Evolutionary conservation across 2,329 filamentous ascomycete species (phyloP), one percentile per base, ranked within the genome.

Genomic region (Cladophialophora carrionii): DNA sequence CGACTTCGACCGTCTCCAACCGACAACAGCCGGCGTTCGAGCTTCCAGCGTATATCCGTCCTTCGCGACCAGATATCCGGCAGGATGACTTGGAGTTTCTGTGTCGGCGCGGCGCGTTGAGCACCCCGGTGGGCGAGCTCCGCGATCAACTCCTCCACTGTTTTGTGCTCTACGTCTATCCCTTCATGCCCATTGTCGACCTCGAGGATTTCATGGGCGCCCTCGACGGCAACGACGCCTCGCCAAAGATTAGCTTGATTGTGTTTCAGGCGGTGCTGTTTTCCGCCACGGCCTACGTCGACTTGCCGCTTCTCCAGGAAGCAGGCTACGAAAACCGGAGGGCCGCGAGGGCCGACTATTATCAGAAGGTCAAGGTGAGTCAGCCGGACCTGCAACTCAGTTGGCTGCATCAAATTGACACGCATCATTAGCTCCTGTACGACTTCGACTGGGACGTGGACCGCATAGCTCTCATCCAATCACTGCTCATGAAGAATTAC

Each of bases 241-340:
- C 74, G 76, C 84, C 9, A 88, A 64, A 63, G 34, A 84, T 92
- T 72, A 96, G 93, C 78, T 80, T 98, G 72, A 85, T 97, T 64
- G 81, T 97, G 1, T 96, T 96, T 76, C 94, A 97, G 75, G 90
- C 92, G 8, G 89, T 97, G 73, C 96, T 97, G 91, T 98, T 97
- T 75, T 89, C 91, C 1, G 92, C 90, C 0, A 90, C 90, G 2
- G 91, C 93, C 0, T 96, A 94, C 75, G 88, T 96, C 29, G 62
- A 67, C 29, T n/a, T 64, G 26, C 43, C 66, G 17, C 58, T 58
- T 12, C 65, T 69, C 24, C 46, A 62, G 26, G 48, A 67, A 51
- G 63, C 62, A 48, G 67, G 67, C 43, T 66, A 67, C 29, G 53
- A 54, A n/a, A 59, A 53, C 48, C 85, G 32, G 90, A 3, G 91